phyloP scores from a whole-genome alignment of 805 yeast genomes.

The Wickerhamiella sorbophila region DNA sequence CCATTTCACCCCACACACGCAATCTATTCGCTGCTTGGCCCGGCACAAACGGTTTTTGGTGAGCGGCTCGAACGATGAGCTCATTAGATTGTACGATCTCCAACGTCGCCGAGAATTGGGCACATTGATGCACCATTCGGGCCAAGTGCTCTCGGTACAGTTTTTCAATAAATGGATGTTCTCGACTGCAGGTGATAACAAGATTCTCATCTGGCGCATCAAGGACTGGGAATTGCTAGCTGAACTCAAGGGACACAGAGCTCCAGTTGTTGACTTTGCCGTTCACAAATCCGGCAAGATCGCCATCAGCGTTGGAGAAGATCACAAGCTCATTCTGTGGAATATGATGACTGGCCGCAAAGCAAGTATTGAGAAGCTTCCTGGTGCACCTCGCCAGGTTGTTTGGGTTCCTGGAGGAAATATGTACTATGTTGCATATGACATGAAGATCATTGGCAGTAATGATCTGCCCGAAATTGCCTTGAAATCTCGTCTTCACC shows the following conservation, averaged over 20 bases:
- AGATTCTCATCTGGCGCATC: slow-evolving; percentile 81
- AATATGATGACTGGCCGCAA: slow-evolving; percentile 92
- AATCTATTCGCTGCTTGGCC: slow-evolving; percentile 76
- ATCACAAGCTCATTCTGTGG: slow-evolving; percentile 78
- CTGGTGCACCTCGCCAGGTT: slow-evolving; percentile 19
- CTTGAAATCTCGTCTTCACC: slow-evolving; percentile 45
- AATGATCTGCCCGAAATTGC: slow-evolving; percentile 27
- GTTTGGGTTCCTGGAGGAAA: slow-evolving; percentile 43
- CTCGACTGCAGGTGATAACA: slow-evolving; percentile 84
- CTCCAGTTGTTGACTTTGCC: slow-evolving; percentile 68
- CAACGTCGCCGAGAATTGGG: slow-evolving; percentile 92
- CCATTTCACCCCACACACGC: slow-evolving; percentile 88
- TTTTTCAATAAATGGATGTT: slow-evolving; percentile 70
- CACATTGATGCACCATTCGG: slow-evolving; percentile 74
- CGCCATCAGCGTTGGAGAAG: slow-evolving; percentile 80
- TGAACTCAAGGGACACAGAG: slow-evolving; percentile 75
- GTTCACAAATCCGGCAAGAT: slow-evolving; percentile 84
- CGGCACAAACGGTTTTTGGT: slow-evolving; percentile 72
- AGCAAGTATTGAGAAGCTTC: slow-evolving; percentile 60
- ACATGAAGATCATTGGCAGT: slow-evolving; percentile 44
- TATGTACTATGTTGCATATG: slow-evolving; percentile 60
- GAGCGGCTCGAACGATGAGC: slow-evolving; percentile 92
- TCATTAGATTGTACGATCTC: slow-evolving; percentile 82
- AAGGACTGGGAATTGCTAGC: slow-evolving; percentile 95
- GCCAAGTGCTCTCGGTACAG: slow-evolving; percentile 64